Percentiles rank a stretch among this genome's conserved stretches.
These are phyloP conservation scores for Myochromella boudieri DNA, from an alignment of 768 basidiomycete species.

Conservation along the genomic window DNA sequence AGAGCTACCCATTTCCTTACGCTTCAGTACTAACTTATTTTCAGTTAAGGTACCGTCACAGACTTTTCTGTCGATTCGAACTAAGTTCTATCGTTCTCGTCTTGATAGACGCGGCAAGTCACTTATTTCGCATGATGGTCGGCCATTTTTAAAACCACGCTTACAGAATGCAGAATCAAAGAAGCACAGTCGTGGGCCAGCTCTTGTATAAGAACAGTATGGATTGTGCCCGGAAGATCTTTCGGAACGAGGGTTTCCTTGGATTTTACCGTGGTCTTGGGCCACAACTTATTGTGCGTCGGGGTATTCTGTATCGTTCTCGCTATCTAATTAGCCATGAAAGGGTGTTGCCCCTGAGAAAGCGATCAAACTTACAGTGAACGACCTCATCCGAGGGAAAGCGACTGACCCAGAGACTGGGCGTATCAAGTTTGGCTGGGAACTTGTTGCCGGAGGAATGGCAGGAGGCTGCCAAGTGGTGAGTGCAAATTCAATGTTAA, in stretches of 20 bases:
- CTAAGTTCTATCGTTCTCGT: background rate
- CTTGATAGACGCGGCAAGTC: conserved; percentile 56
- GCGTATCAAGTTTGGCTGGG: conserved; percentile 88
- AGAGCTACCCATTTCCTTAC: conserved; percentile 28
- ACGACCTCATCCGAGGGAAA: conserved; percentile 82
- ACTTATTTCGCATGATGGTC: background rate
- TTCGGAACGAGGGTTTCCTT: conserved; percentile 87
- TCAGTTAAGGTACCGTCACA: conserved; percentile 79
- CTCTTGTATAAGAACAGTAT: conserved; percentile 94
- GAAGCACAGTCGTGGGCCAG: conserved; percentile 95
- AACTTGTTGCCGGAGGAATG: conserved; percentile 85
- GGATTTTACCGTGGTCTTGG: conserved; percentile 98
- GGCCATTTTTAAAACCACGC: conserved; percentile 1
- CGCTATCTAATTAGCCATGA: conserved; percentile 4
- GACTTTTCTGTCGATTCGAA: no score
- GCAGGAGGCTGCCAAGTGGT: conserved; percentile 99
- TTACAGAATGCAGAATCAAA: conserved; percentile 93
- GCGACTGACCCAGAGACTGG: conserved; percentile 96
- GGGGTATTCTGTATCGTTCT: background rate
- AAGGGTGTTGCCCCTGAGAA: conserved; percentile 96
- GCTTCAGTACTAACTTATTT: conserved; percentile 13
- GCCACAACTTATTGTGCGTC: conserved; percentile 86
- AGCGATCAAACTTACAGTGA: conserved; percentile 97
- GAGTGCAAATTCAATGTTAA: conserved; percentile 31
- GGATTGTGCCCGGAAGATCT: conserved; percentile 92